A percentile compares a stretch with the other conserved stretches of the same genome.
phyloP scores from a whole-genome alignment of 2,329 filamentous ascomycete genomes.

The Neopestalotiopsis sp. region DNA sequence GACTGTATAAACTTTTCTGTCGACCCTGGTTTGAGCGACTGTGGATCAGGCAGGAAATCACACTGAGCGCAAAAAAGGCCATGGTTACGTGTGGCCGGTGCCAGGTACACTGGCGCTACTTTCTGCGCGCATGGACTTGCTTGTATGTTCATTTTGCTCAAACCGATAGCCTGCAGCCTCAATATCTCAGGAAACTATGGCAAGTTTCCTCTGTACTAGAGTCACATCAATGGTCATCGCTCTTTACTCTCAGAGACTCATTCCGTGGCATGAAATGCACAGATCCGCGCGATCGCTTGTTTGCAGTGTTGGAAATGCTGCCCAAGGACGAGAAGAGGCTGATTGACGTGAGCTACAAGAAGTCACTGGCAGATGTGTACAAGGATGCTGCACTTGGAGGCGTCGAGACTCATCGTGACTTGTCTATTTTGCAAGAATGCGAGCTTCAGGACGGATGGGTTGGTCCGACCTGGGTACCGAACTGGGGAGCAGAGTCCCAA shows the following conservation, averaged over 20 bases:
- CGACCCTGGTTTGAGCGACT: background rate
- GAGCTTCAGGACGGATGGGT: background rate
- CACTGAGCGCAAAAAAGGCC: background rate
- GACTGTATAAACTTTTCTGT: background rate
- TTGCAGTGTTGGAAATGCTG: background rate
- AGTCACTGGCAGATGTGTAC: background rate
- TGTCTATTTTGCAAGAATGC: background rate
- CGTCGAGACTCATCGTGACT: background rate
- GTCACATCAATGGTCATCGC: background rate
- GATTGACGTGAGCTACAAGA: background rate
- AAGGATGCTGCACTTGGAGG: too few species aligned
- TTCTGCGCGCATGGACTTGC: background rate
- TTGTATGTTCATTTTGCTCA: background rate
- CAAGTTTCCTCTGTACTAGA: background rate
- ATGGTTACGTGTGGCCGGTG: background rate
- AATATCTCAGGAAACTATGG: background rate
- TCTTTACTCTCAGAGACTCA: background rate
- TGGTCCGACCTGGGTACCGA: background rate
- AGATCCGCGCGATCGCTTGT: background rate
- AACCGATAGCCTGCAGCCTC: background rate
- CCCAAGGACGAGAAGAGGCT: background rate
- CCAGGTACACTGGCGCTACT: background rate
- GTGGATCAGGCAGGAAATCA: background rate
- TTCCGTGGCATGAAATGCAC: background rate
- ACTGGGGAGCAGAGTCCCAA: background rate